Base-by-base conservation (phyloP, 495 filamentous ascomycete genomes). In the Opeltia flavorubescens region DNA sequence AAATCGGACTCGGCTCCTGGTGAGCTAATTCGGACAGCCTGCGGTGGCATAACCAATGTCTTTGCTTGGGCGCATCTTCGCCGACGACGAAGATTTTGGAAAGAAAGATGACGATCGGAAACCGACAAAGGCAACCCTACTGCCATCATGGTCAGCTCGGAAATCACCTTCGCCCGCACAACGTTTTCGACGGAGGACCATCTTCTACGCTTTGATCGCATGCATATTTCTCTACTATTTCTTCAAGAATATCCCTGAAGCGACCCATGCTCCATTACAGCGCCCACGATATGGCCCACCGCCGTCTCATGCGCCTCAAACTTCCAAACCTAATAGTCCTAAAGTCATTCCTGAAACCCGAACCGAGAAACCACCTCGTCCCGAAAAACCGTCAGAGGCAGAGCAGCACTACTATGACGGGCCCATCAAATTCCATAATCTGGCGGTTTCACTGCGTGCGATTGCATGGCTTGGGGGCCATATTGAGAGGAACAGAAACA, bases 31-130 rank as follows among this genome's bases (percentile, higher is more conserved):
- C 30, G n/a, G 18, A 15, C 38, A 25, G 41, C 33, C 40, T 39
- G 47, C 47, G 51, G 50, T 41, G 41, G 46, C 39, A 48, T 24
- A 26, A 30, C 25, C 36, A 27, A 75, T 74, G 70, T 50, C 59
- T 46, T 61, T 64, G 47, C 52, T 63, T 50, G 67, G 60, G 46
- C 66, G 68, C 57, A 55, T 70, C 4, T 66, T 74, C 48, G 55
- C 66, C 13, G 66, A 57, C 40, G 79, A 83, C 59, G 77, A 78
- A 62, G 79, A 83, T 67, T 68, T 80, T n/a, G 79, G 77, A 39
- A 82, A 82, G 64, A 76, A 74, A 48, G 70, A 81, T 56, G 79
- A 83, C 57, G 79, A 82, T 53, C 74, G 75, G 57, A 70, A 65
- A 44, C 66, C 63, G 4, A 51, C 49, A 28, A 50, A 50, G 20